Percentiles rank a stretch among this genome's conserved stretches.
Conservation (phyloP, 1,284 basidiomycete genomes). For the Ganoderma meredithae region DNA sequence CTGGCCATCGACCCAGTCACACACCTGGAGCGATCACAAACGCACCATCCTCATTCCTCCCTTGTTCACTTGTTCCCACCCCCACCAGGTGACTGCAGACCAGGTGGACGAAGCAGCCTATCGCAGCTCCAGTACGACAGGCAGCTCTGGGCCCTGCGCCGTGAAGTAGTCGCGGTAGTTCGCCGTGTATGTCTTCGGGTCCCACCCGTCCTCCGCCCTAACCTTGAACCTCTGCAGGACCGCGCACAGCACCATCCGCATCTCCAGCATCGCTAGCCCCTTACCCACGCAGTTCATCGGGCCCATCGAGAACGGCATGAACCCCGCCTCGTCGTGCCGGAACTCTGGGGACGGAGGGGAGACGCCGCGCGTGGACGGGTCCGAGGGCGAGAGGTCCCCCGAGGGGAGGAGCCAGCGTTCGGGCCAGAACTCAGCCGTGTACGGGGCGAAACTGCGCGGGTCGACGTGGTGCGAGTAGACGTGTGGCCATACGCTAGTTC, state of each 20-base stretch:
- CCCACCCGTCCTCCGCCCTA: constrained; percentile 11
- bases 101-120: neutral
- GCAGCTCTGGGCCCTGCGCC: neutral
- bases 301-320: constrained; percentile 40
- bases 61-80: too few relatives aligned
- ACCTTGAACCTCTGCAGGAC: constrained; percentile 15
- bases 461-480: constrained; percentile 17
- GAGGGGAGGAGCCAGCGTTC: constrained; percentile 19
- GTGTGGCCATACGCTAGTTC: constrained; percentile 14
- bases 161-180: constrained; percentile 8
- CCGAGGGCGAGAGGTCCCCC: too few relatives aligned
- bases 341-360: neutral
- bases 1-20: too few relatives aligned
- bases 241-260: constrained; percentile 26
- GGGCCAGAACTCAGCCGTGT: constrained; percentile 18
- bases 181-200: neutral
- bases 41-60: too few relatives aligned
- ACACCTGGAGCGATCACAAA: too few relatives aligned
- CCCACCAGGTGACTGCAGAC: too few relatives aligned
- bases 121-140: too few relatives aligned
- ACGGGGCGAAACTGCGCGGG: constrained; percentile 18
- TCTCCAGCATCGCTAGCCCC: constrained; percentile 36
- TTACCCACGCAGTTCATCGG: constrained; percentile 43
- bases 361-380: neutral
- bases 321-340: constrained; percentile 34